Percentiles rank a stretch among this genome's conserved stretches.
Conservation (phyloP, 345 rosid species). For the Citrus unshiu region DNA sequence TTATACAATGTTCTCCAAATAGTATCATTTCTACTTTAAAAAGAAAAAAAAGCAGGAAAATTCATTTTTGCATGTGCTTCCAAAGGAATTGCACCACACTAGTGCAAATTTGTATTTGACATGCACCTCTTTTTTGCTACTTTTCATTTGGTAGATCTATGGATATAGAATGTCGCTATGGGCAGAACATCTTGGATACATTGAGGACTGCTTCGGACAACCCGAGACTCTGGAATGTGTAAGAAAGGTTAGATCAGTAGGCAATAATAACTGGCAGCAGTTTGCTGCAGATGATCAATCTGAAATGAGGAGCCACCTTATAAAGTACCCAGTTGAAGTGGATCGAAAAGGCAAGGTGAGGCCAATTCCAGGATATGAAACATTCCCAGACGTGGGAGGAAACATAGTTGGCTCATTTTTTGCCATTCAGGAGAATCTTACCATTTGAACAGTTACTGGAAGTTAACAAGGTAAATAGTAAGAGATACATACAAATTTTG, state of each 20-base stretch:
- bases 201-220: conserved; percentile 54
- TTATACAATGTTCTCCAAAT: neutral
- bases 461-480: neutral
- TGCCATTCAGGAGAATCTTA: conserved; percentile 81
- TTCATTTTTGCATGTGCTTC: neutral
- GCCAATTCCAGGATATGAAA: conserved; percentile 62
- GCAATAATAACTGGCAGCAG: conserved; percentile 69
- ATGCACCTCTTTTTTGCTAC: neutral
- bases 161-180: conserved; percentile 96
- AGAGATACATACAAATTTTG: neutral
- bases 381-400: conserved; percentile 90
- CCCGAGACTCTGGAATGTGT: conserved; percentile 90
- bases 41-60: neutral
- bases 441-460: conserved; percentile 38
- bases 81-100: neutral
- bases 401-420: conserved; percentile 73
- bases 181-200: conserved; percentile 78
- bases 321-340: conserved; percentile 83
- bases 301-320: conserved; percentile 82
- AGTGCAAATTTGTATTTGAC: neutral
- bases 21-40: too few relatives aligned
- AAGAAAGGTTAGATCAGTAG: conserved; percentile 51
- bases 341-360: conserved; percentile 79
- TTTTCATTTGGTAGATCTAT: conserved; percentile 43
- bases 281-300: conserved; percentile 59